Evolutionary conservation across 1,284 basidiomycete genomes (phyloP), one percentile per base, ranked within the genome.

Genomic region (Malassezia sp.): DNA sequence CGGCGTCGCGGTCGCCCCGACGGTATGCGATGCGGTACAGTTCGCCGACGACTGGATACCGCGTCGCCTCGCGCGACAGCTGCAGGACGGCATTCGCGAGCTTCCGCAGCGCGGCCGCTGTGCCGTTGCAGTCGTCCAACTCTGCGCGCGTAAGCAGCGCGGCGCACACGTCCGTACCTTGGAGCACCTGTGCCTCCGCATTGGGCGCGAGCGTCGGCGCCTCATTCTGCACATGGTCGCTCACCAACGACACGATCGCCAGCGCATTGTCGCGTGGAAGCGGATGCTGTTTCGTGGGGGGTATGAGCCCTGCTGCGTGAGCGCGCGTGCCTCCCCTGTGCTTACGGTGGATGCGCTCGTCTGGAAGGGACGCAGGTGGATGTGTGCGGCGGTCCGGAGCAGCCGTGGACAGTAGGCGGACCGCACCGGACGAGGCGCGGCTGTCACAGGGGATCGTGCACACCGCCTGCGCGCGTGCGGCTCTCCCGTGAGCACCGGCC

Each of bases 1-100:
- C 59, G 1, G 60, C 59, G 33, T 63, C 60, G 28, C 57, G 58
- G 21, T 45, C 47, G 34, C 57, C 48, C 6, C 42, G 48, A 5
- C 42, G 48, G 30, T 30, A 37, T 2, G 48, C 48, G 10, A 50
- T 21, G 0, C 15, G 15, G 31, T 45, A 50, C 6, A 50, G 30
- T 1, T 24, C 26, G n/a, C 22, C 27, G 9, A 29, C 32, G 0
- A 50, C 40, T n/a, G n/a, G 3, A 10, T 40, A 27, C 4, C 42
- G 36, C 6, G 27, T 18, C 3, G 36, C 4, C 8, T 29, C 37
- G 17, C 29, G 37, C 7, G 30, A 34, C 27, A 35, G 32, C 30
- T 50, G 48, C 9, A 50, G 32, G 10, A 50, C 37, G 10, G 30
- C 23, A 0, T 42, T 28, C 5, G 42, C 48, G 5, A 50, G 35